These are phyloP conservation scores for Candida tallmaniae DNA, from an alignment of 805 yeast species.

Conservation along the genomic window DNA sequence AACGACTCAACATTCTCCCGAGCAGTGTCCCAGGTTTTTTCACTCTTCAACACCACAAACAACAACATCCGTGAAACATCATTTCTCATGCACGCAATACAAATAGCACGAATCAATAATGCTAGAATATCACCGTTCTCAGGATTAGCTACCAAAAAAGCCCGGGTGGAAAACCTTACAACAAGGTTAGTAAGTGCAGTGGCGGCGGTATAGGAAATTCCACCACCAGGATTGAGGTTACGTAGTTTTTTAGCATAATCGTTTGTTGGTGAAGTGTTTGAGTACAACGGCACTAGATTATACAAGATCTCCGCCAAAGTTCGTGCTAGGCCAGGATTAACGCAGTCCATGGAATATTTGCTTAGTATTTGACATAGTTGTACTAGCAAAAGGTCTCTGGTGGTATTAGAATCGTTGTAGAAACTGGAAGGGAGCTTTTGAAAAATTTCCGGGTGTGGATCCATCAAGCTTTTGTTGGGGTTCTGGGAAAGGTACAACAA, in stretches of 20 bases:
- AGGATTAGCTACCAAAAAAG: slow-evolving; percentile 33
- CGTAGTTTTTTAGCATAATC: slow-evolving; percentile 21
- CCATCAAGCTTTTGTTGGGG: slow-evolving; percentile 34
- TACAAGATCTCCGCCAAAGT: slow-evolving; percentile 57
- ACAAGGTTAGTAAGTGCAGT: slow-evolving; percentile 41
- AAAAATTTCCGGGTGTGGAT: slow-evolving; percentile 42
- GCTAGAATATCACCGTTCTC: slow-evolving; percentile 55
- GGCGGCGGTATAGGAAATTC: slow-evolving; percentile 50
- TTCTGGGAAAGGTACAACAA: slow-evolving; percentile 47
- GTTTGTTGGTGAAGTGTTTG: slow-evolving; percentile 22
- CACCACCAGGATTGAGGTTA: slow-evolving; percentile 34
- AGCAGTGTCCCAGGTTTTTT: slow-evolving; percentile 31
- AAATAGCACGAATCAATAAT: slow-evolving; percentile 50
- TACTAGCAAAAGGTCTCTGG: slow-evolving; percentile 60
- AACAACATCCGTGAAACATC: slow-evolving; percentile 51
- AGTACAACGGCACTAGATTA: slow-evolving; percentile 44
- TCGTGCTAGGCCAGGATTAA: slow-evolving; percentile 29
- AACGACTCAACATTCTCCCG: slow-evolving; percentile 27
- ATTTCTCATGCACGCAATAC: slow-evolving; percentile 47
- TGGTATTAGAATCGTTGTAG: slow-evolving; percentile 29
- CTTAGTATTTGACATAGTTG: slow-evolving; percentile 45
- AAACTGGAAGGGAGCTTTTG: slow-evolving; percentile 51
- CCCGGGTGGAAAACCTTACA: slow-evolving; percentile 29
- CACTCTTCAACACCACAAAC: slow-evolving; percentile 44
- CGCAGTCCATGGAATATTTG: slow-evolving; percentile 15